Percentiles rank a stretch among this genome's conserved stretches.
Conservation (phyloP, 441 rosid genomes). For the Cnidoscolus chayamansa region DNA sequence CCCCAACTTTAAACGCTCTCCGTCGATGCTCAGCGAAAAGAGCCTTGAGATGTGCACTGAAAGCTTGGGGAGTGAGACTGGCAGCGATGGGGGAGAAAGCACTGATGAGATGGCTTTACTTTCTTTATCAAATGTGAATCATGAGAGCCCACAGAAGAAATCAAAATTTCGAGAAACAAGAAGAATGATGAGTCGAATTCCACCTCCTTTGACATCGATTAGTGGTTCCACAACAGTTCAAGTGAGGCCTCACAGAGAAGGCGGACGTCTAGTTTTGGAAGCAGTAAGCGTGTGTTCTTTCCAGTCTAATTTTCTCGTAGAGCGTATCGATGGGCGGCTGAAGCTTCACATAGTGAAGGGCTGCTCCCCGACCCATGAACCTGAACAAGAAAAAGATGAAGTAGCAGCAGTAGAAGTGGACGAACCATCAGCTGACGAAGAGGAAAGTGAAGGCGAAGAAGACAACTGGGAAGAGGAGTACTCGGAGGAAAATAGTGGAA, state of each 20-base stretch:
- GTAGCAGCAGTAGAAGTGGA: slow-evolving; percentile 10
- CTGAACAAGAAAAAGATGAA: not conserved
- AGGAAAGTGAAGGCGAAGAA: slow-evolving; percentile 19
- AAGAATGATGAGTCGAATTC: slow-evolving; percentile 31
- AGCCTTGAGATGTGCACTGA: slow-evolving; percentile 84
- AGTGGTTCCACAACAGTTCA: slow-evolving; percentile 48
- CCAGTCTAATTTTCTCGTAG: slow-evolving; percentile 46
- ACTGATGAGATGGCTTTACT: slow-evolving; percentile 39
- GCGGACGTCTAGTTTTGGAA: slow-evolving; percentile 57
- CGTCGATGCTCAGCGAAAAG: slow-evolving; percentile 46
- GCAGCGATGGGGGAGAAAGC: slow-evolving; percentile 41
- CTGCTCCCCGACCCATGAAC: not conserved
- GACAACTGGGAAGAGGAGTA: slow-evolving; percentile 18
- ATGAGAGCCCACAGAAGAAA: slow-evolving; percentile 14
- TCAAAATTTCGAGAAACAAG: slow-evolving; percentile 13
- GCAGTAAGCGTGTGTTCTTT: slow-evolving; percentile 42
- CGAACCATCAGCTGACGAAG: slow-evolving; percentile 10
- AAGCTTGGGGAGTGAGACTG: slow-evolving; percentile 74
- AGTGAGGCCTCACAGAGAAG: slow-evolving; percentile 56
- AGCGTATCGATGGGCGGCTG: slow-evolving; percentile 73
- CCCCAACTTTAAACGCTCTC: slow-evolving; percentile 37
- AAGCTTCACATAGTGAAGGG: slow-evolving; percentile 35
- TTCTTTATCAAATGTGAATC: slow-evolving; percentile 28
- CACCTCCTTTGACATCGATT: slow-evolving; percentile 74
- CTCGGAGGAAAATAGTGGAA: slow-evolving; percentile 16